Evolutionary conservation across 805 yeast genomes (phyloP).

Genomic region (Saccharomycopsis javanensis): DNA sequence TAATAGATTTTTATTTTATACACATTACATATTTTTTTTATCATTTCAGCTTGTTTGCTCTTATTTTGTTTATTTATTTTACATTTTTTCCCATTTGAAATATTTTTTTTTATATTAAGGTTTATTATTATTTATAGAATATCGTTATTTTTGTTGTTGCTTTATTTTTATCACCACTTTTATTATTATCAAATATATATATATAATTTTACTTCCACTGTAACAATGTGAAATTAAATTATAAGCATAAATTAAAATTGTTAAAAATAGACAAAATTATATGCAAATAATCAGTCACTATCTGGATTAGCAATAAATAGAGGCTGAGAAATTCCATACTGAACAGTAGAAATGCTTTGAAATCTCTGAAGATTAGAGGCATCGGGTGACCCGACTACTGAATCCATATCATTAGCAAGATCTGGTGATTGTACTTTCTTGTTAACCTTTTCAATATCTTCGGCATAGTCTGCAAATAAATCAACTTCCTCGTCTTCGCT

Average conservation of each 20-base stretch:
- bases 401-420: background rate
- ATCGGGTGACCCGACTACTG: background rate
- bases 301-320: constrained; percentile 19
- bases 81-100: background rate
- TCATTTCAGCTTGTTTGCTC: too few relatives aligned
- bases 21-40: too few relatives aligned
- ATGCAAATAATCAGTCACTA: constrained; percentile 3
- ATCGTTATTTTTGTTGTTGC: too few relatives aligned
- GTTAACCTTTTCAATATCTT: constrained; percentile 11
- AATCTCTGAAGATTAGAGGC: constrained; percentile 2
- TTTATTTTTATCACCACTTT: too few relatives aligned
- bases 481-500: constrained; percentile 13
- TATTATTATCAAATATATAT: too few relatives aligned
- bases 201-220: background rate
- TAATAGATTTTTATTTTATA: constrained; percentile 31
- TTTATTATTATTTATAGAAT: background rate
- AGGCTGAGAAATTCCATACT: background rate
- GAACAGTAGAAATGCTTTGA: background rate
- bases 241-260: background rate
- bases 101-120: background rate
- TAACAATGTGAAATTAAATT: background rate
- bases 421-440: background rate
- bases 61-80: constrained; percentile 21
- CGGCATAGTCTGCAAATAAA: constrained; percentile 15
- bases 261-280: background rate